Evolutionary conservation across 1,284 basidiomycete genomes (phyloP).

Genomic region (Kalmanozyma brasiliensis): DNA sequence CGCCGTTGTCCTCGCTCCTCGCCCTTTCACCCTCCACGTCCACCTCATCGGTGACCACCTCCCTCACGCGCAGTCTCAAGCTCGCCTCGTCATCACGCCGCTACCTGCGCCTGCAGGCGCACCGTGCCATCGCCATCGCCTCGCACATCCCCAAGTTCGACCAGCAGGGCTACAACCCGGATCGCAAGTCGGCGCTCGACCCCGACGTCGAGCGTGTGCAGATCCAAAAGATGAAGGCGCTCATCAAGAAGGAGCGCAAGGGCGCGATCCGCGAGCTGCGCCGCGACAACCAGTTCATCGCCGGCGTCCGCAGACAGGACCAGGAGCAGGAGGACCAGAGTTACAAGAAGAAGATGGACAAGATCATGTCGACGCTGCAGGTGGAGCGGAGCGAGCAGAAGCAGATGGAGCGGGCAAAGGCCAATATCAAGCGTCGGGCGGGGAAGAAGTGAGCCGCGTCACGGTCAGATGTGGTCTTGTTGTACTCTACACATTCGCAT

Average conservation of each 20-base stretch:
- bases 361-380: constrained; percentile 83
- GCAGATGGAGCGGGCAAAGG: constrained; percentile 75
- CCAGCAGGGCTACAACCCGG: constrained; percentile 78
- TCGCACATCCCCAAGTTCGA: constrained; percentile 95
- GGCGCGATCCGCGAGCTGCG: constrained; percentile 95
- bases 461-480: not conserved
- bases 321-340: constrained; percentile 80
- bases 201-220: constrained; percentile 92
- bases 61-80: constrained; percentile 73
- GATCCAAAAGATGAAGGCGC: constrained; percentile 82
- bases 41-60: constrained; percentile 62
- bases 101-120: constrained; percentile 87
- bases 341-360: constrained; percentile 72
- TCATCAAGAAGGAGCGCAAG: constrained; percentile 96
- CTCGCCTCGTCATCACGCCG: constrained; percentile 79
- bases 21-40: constrained; percentile 30
- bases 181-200: constrained; percentile 80
- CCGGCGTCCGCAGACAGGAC: constrained; percentile 77
- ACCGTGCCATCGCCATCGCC: constrained; percentile 95
- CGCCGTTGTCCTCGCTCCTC: constrained; percentile 48
- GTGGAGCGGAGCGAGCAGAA: constrained; percentile 95
- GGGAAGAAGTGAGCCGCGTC: constrained; percentile 42
- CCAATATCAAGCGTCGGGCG: constrained; percentile 70
- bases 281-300: constrained; percentile 93
- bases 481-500: not conserved